Base-by-base conservation (phyloP, 2,329 filamentous ascomycete species). In the Fusarium sp. region DNA sequence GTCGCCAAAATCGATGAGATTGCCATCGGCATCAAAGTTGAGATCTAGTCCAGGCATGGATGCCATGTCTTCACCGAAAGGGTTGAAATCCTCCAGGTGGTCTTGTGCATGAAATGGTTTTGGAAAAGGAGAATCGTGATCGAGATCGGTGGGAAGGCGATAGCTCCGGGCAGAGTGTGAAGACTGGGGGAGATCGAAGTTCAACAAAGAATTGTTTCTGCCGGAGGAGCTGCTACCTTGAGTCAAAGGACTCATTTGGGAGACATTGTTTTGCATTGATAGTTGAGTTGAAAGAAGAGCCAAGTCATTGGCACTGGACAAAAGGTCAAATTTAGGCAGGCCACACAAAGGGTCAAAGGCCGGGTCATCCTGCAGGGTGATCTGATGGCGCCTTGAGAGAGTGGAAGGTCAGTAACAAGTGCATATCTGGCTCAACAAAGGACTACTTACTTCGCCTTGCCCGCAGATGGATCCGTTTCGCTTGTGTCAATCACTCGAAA, bases 361-460 rank as follows among this genome's bases (percentile, higher is more conserved):
- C 1, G 94, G 93, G 74, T 98, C 95, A 73, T 98, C 93, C 54
- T 87, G 83, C 3, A 98, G 83, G 5, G 93, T 82, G 56, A 97
- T 89, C 70, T 94, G 90, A 24, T 92, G 88, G 7, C 87, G 89
- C 71, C 93, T 97, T 63, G 44, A 37, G 26, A 28, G 17, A 41
- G 63, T 35, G 59, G 45, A 56, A 57, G 19, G 15, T 56, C 20
- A 55, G 43, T 44, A 50, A 49, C n/a, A 40, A 20, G 26, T 15
- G 14, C 32, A 15, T 11, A 19, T 40, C n/a, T 46, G 39, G 22
- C 87, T 17, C 9, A 26, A 75, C 32, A 53, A 64, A 47, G 43
- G 17, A 15, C 0, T 19, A 78, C 84, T 77, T 79, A 95, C 95
- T 86, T 91, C 60, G 88, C 83, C 75, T 90, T 93, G 52, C 89